Evolutionary conservation across 169 alveolate species (phyloP).

Genomic region (Theileria parva): DNA sequence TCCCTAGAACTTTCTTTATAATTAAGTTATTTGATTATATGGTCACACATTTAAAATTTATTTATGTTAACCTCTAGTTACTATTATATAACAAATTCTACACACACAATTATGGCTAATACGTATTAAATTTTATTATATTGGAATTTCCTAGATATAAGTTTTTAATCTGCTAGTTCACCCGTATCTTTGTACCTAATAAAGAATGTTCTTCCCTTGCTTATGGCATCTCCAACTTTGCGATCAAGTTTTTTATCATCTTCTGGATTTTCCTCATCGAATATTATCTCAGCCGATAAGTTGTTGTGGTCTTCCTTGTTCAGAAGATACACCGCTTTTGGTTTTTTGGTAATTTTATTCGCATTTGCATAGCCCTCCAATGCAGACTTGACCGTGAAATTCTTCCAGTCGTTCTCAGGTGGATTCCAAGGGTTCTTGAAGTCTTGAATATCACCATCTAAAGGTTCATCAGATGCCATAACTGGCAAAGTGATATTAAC

Average conservation of each 20-base stretch:
- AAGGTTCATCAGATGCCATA: constrained; percentile 66
- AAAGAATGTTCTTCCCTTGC: constrained; percentile 51
- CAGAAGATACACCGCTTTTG: constrained; percentile 52
- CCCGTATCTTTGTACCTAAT: constrained; percentile 51
- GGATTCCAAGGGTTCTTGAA: constrained; percentile 71
- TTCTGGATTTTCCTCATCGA: constrained; percentile 52
- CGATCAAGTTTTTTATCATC: constrained; percentile 22
- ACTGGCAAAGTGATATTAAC: constrained; percentile 49
- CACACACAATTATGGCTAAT: neutral
- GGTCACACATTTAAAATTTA: neutral
- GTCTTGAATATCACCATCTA: constrained; percentile 53
- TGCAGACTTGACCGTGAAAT: constrained; percentile 32
- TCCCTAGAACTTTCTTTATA: neutral
- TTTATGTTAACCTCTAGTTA: neutral
- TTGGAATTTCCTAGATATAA: neutral
- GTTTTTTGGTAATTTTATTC: constrained; percentile 22
- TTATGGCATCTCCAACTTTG: constrained; percentile 41
- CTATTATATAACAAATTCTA: neutral
- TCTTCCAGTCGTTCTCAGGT: constrained; percentile 35
- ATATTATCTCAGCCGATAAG: constrained; percentile 58
- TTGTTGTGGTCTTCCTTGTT: constrained; percentile 63
- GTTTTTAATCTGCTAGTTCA: constrained; percentile 42
- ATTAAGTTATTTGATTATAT: neutral
- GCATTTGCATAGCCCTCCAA: constrained; percentile 22
- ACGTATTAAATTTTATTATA: neutral